These are phyloP conservation scores for Xylariaceae sp. DNA, from an alignment of 2,329 filamentous ascomycete genomes.

Conservation along the genomic window DNA sequence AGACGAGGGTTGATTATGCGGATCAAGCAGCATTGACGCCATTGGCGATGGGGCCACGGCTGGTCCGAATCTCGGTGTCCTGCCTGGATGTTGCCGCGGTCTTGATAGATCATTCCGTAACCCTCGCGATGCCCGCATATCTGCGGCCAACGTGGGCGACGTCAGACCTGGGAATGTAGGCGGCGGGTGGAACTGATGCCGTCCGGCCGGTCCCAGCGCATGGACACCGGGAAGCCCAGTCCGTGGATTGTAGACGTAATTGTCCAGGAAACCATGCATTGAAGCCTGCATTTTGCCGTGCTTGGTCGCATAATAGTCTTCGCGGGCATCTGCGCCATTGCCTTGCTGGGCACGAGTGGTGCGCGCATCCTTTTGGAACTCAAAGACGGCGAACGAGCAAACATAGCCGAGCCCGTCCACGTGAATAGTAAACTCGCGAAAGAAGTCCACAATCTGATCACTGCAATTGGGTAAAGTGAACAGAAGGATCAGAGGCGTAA, in stretches of 20 bases:
- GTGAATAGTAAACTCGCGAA: conserved; percentile 94
- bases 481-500: conserved; percentile 85
- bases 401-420: conserved; percentile 95
- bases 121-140: conserved; percentile 51
- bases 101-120: conserved; percentile 43
- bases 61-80: conserved; percentile 43
- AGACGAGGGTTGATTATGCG: conserved; percentile 65
- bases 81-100: conserved; percentile 36
- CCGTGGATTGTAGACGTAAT: conserved; percentile 75
- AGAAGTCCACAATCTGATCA: conserved; percentile 94
- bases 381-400: conserved; percentile 95
- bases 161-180: conserved; percentile 70
- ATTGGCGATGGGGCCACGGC: conserved; percentile 57
- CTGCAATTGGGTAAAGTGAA: conserved; percentile 82
- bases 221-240: conserved; percentile 60
- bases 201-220: conserved; percentile 45
- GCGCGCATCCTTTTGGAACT: conserved; percentile 78
- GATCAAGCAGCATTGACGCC: conserved; percentile 70
- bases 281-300: conserved; percentile 99
- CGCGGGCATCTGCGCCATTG: conserved; percentile 62
- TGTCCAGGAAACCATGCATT: conserved; percentile 90
- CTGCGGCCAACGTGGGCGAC: conserved; percentile 55
- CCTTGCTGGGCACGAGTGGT: conserved; percentile 38
- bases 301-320: conserved; percentile 92
- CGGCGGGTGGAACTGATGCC: conserved; percentile 67